Evolutionary conservation across 2,329 filamentous ascomycete genomes (phyloP), one percentile per base, ranked within the genome.

Genomic region (Pseudogymnoascus sp.): DNA sequence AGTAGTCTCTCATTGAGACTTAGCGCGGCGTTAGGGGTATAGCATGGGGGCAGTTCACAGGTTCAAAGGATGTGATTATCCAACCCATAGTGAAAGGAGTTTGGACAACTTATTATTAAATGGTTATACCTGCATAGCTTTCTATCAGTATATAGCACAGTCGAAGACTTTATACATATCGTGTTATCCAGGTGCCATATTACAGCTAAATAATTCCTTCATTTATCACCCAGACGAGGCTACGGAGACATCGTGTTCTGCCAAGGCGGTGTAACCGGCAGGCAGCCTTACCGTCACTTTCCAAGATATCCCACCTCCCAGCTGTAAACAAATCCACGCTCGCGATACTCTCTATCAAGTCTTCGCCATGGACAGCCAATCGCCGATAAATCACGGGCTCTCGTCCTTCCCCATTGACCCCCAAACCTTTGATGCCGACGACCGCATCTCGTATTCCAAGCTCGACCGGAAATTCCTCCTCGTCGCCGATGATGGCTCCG

Each of bases 381-480:
- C 47, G 9, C 47, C 28, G 28, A 54, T 54, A 20, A 33, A 54
- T 9, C 47, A 54, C 16, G 47, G 47, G 11, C 47, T 33, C 47
- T 54, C 28, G 47, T 54, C 65, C 7, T 71, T 73, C 35, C 71
- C 71, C 4, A 69, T 68, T 8, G 65, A 71, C 41, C 68, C 67
- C 14, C 64, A 67, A 65, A 67, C 72, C 57, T 95, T 96, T 72
- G 86, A 88, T 68, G 77, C 77, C 62, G 92, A 96, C 72, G 83
- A 89, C 28, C 88, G 92, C 67, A 89, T 96, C 70, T 93, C 90
- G 5, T 96, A 88, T 76, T 93, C 90, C n/a, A 89, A 84, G 71
- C 79, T 90, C 64, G 88, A 93, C 74, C 81, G 85, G 70, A 93
- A 91, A 72, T 93, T 87, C 76, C 84, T 94, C 60, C 85, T 94